Evolutionary conservation across 169 alveolate genomes (phyloP), one percentile per base, ranked within the genome.

Genomic region (Besnoitia besnoiti): DNA sequence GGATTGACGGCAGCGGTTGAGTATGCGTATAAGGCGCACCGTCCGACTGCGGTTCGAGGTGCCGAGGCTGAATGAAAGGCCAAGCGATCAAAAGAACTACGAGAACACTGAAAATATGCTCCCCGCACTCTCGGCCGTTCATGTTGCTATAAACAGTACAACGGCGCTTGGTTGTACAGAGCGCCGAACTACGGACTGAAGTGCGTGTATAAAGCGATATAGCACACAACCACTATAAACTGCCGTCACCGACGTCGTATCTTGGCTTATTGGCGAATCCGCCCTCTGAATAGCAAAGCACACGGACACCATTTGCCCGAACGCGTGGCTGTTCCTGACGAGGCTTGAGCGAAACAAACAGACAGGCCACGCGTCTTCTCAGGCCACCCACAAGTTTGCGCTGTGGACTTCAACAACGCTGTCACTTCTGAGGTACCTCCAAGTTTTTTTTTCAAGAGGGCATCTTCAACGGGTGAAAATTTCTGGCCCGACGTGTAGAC

Each of bases 391-490:
- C n/a, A n/a, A n/a, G n/a, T n/a, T n/a, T n/a, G n/a, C n/a, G n/a
- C n/a, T n/a, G 30, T 55, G 30, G 55, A 8, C 67, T 21, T 55
- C 3, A n/a, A 55, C 12, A 55, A 55, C 67, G 67, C 67, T 55
- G 2, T 73, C 16, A 27, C 40, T 40, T 44, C 87, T 77, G n/a
- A n/a, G n/a, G n/a, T 35, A 77, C 87, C 2, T 39, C 87, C 87
- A 55, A 77, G 87, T 44, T 27, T 77, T n/a, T 39, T 3, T 35
- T 16, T 35, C 42, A 84, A 27, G 21, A 47, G 76, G 0, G 89
- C 30, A 51, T 90, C 93, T 12, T 85, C 44, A 24, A 90, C 89
- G n/a, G 93, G 93, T 0, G 93, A 90, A 51, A 90, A 40, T 21
- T 47, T 19, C 33, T 30, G 30, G 12, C 93, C 93, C 14, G 84